Conservation (phyloP, 2,329 filamentous ascomycete species). For the Pochonia chlamydosporia region DNA sequence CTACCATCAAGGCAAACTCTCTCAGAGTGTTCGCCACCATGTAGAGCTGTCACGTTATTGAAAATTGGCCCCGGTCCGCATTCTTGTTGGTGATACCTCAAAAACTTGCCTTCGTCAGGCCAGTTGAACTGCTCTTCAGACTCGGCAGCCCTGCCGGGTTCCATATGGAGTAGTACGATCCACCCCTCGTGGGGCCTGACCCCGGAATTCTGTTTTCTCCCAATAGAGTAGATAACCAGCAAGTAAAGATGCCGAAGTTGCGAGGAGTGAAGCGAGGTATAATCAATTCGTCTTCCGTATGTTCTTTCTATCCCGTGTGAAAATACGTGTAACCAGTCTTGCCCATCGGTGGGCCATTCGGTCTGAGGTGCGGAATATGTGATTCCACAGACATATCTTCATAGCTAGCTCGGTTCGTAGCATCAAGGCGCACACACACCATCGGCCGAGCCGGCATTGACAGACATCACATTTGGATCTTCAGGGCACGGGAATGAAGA, state of each 20-base stretch:
- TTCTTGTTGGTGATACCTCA: constrained; percentile 1
- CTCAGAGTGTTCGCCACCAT: background rate
- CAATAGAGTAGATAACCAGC: background rate
- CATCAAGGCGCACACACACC: background rate
- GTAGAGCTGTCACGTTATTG: background rate
- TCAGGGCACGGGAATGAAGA: background rate
- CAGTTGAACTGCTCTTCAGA: background rate
- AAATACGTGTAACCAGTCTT: background rate
- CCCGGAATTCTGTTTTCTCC: background rate
- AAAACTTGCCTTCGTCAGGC: background rate
- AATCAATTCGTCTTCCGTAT: background rate
- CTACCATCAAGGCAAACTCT: background rate
- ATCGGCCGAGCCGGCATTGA: background rate
- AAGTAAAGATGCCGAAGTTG: background rate
- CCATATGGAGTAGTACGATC: constrained; percentile 5
- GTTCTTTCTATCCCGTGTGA: background rate
- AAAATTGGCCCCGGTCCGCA: background rate
- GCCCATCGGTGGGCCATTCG: background rate
- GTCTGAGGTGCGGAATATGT: background rate
- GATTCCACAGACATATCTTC: background rate
- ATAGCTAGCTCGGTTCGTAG: background rate
- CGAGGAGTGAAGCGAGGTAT: background rate
- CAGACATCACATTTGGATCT: background rate
- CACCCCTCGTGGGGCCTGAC: constrained; percentile 2
- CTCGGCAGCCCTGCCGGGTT: constrained; percentile 1